Percentiles rank a stretch among this genome's conserved stretches.
These are phyloP conservation scores for Pseudocercospora vitis DNA, from an alignment of 2,329 filamentous ascomycete genomes.

Conservation along the genomic window DNA sequence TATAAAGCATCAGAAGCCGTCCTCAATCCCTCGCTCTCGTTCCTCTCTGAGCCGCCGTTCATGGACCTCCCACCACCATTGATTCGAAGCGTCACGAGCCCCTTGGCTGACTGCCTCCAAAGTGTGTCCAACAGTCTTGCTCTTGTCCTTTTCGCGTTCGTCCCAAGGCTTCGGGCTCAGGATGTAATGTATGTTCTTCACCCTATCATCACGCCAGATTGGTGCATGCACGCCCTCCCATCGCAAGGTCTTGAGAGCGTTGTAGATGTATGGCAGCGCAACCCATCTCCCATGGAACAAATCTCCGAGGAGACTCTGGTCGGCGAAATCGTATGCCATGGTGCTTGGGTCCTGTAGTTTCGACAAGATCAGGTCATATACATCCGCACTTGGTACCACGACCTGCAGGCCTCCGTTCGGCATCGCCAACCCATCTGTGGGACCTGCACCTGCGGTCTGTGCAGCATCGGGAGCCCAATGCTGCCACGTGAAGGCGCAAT, in stretches of 20 bases:
- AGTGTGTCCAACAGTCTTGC: slow-evolving; percentile 13
- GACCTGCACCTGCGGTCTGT: slow-evolving; percentile 52
- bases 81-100: slow-evolving; percentile 50
- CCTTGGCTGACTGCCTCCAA: slow-evolving; percentile 29
- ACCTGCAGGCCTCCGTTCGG: slow-evolving; percentile 63
- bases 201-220: slow-evolving; percentile 61
- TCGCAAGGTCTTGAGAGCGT: slow-evolving; percentile 61
- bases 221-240: slow-evolving; percentile 56
- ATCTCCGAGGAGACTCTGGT: slow-evolving; percentile 60
- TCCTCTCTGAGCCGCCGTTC: slow-evolving; percentile 51
- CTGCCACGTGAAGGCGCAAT: slow-evolving; percentile 63
- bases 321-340: slow-evolving; percentile 58
- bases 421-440: slow-evolving; percentile 56
- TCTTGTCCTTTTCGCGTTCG: slow-evolving; percentile 46
- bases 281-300: slow-evolving; percentile 60
- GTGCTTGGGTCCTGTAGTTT: slow-evolving; percentile 50
- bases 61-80: slow-evolving; percentile 60
- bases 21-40: slow-evolving; percentile 49
- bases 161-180: slow-evolving; percentile 65
- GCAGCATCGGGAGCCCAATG: slow-evolving; percentile 53
- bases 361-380: slow-evolving; percentile 54
- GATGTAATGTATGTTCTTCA: slow-evolving; percentile 65
- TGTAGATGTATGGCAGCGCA: slow-evolving; percentile 60
- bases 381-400: slow-evolving; percentile 56
- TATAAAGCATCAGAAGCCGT: slow-evolving; percentile 52